A percentile compares a stretch with the other conserved stretches of the same genome.
phyloP scores from a whole-genome alignment of 345 rosid species.

The Dipteronia dyeriana region DNA sequence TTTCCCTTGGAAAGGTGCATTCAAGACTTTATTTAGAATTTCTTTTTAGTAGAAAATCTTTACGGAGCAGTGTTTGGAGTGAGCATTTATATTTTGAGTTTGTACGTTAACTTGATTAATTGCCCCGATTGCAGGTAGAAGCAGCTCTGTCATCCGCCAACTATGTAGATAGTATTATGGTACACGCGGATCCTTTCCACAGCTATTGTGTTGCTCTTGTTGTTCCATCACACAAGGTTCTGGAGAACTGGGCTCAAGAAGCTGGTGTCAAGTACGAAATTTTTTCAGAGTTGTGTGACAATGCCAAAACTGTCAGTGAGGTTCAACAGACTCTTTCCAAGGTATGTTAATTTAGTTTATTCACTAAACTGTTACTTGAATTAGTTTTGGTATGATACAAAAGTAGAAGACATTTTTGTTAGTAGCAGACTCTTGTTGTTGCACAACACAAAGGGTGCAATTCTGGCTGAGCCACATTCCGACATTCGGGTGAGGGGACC shows the following conservation, averaged over 20 bases:
- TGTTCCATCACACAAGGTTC: slow-evolving; percentile 55
- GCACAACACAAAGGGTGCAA: background rate
- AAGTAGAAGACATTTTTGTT: background rate
- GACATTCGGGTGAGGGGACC: too few relatives aligned
- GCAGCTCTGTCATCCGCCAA: slow-evolving; percentile 57
- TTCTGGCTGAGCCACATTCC: too few relatives aligned
- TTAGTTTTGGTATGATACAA: background rate
- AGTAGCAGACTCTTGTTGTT: background rate
- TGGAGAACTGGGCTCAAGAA: slow-evolving; percentile 76
- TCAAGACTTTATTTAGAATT: background rate
- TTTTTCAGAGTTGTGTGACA: slow-evolving; percentile 62
- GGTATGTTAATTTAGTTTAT: slow-evolving; percentile 41
- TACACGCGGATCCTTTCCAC: slow-evolving; percentile 69
- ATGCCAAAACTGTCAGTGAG: slow-evolving; percentile 58
- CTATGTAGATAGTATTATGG: slow-evolving; percentile 77
- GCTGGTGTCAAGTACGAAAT: slow-evolving; percentile 47
- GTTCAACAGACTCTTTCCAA: slow-evolving; percentile 63
- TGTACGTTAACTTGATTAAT: background rate
- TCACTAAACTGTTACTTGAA: background rate
- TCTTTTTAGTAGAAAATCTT: background rate
- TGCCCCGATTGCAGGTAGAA: slow-evolving; percentile 62
- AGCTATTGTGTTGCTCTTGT: slow-evolving; percentile 76
- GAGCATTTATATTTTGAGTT: background rate
- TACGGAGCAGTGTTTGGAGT: background rate
- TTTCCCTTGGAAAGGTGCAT: slow-evolving; percentile 86